Evolutionary conservation across 2,329 filamentous ascomycete species (phyloP).

Genomic region (Verticillium tricorpus): DNA sequence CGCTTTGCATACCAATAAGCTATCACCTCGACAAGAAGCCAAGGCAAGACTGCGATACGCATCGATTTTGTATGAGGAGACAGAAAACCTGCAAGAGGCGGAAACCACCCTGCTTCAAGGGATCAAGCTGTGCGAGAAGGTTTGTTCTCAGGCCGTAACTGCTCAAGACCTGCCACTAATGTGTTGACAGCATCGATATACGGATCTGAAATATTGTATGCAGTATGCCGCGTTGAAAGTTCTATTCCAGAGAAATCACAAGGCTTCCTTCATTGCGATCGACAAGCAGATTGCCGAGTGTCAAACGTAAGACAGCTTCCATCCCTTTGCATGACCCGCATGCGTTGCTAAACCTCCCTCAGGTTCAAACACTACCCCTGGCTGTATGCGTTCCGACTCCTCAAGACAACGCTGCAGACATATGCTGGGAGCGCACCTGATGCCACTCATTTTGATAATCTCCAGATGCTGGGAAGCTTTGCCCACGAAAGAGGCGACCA

Average conservation of each 20-base stretch:
- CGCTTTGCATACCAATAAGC: slow-evolving; percentile 55
- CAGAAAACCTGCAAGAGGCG: slow-evolving; percentile 68
- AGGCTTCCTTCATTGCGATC: slow-evolving; percentile 67
- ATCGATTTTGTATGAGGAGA: slow-evolving; percentile 67
- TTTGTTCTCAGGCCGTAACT: slow-evolving; percentile 21
- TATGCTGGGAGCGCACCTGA: slow-evolving; percentile 58
- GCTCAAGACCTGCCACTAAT: slow-evolving; percentile 11
- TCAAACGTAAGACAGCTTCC: slow-evolving; percentile 47
- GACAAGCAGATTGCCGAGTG: slow-evolving; percentile 66
- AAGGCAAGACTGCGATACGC: slow-evolving; percentile 67
- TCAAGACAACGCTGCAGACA: slow-evolving; percentile 66
- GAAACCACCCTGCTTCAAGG: slow-evolving; percentile 70
- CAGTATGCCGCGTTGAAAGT: slow-evolving; percentile 68
- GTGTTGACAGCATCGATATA: slow-evolving; percentile 42
- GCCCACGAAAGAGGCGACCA: slow-evolving; percentile 58
- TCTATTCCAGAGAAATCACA: slow-evolving; percentile 65
- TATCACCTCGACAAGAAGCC: slow-evolving; percentile 64
- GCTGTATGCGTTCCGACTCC: slow-evolving; percentile 72
- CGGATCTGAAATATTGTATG: slow-evolving; percentile 73
- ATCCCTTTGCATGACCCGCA: not conserved
- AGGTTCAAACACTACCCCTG: slow-evolving; percentile 65
- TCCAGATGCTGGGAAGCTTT: slow-evolving; percentile 57
- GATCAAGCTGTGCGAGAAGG: slow-evolving; percentile 64
- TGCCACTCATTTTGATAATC: slow-evolving; percentile 59
- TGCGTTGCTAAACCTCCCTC: not conserved